A percentile compares a stretch with the other conserved stretches of the same genome.
Evolutionary conservation across 257 asterid species (phyloP).

Genomic region (Nicotiana attenuata): DNA sequence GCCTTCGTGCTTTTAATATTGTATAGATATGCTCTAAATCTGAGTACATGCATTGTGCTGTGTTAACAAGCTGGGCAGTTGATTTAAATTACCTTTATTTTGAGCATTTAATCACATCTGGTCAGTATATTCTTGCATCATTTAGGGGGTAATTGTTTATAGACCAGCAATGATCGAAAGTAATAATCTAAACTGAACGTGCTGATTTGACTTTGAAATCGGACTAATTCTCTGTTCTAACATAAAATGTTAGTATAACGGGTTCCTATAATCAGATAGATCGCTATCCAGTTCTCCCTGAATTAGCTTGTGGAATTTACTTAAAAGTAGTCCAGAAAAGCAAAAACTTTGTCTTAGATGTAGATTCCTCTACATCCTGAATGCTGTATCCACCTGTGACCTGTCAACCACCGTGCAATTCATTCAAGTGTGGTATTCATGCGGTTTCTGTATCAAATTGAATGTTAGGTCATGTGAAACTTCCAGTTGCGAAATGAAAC

Average conservation of each 20-base stretch:
- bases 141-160: not conserved
- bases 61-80: not conserved
- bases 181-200: not conserved
- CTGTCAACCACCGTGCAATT: not conserved
- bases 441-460: not conserved
- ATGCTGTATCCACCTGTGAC: not conserved
- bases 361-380: not conserved
- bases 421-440: not conserved
- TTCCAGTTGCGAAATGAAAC: not conserved
- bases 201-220: not conserved
- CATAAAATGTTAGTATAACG: not conserved
- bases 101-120: not conserved
- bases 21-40: not conserved
- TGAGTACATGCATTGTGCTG: not conserved
- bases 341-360: not conserved
- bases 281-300: not conserved
- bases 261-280: not conserved
- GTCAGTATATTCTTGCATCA: not conserved
- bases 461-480: not conserved
- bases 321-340: not conserved
- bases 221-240: not conserved
- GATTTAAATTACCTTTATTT: conserved; percentile 1
- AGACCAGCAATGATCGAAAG: not conserved
- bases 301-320: not conserved
- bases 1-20: no score